A percentile compares a stretch with the other conserved stretches of the same genome.
These are phyloP conservation scores for Triticum turgidum DNA, from an alignment of 176 grass and related monocot species.

Conservation along the genomic window DNA sequence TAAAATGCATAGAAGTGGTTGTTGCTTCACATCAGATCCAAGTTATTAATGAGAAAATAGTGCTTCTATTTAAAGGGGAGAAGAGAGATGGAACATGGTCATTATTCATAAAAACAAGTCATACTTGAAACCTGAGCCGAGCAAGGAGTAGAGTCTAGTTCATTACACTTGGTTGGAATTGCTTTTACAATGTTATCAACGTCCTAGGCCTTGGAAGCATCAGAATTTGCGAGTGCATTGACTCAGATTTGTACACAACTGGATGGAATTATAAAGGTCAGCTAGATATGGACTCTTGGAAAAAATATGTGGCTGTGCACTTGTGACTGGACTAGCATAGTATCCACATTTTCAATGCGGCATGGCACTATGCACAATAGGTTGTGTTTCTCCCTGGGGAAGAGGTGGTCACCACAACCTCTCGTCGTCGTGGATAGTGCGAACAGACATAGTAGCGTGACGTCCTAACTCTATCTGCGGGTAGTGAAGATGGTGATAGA, in stretches of 20 bases:
- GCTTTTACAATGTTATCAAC: neutral
- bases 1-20: neutral
- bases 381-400: neutral
- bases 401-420: too few relatives aligned
- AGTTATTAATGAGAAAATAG: neutral
- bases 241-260: neutral
- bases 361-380: neutral
- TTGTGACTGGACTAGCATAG: neutral
- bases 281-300: too few relatives aligned
- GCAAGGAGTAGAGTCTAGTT: neutral
- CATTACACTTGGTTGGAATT: neutral
- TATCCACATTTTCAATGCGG: neutral
- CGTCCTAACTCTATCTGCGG: too few relatives aligned
- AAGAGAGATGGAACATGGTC: neutral
- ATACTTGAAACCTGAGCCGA: neutral
- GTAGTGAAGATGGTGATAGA: too few relatives aligned
- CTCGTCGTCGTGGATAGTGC: too few relatives aligned
- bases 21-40: too few relatives aligned
- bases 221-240: neutral
- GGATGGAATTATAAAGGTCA: accelerated
- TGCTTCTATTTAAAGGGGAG: neutral
- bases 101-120: neutral
- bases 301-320: neutral
- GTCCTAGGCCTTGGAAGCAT: neutral
- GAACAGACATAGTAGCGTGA: too few relatives aligned